A percentile compares a stretch with the other conserved stretches of the same genome.
Conservation (phyloP, 2,329 filamentous ascomycete genomes). For the Eutypella sp. region DNA sequence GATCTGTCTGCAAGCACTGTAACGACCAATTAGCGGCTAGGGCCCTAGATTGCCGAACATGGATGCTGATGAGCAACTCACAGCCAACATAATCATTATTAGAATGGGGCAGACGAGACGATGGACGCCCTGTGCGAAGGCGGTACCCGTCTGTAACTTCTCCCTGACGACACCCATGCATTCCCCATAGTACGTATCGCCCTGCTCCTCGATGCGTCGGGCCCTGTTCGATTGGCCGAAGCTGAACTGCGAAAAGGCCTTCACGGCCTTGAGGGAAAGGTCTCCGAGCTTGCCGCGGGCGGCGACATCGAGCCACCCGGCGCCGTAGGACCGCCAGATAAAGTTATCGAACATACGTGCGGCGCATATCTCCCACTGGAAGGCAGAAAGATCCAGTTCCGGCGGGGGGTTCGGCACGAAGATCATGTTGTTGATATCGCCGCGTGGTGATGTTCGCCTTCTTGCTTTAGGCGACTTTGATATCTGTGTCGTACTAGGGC, state of each 20-base stretch:
- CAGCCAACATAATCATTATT: slow-evolving; percentile 14
- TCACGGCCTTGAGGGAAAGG: slow-evolving; percentile 11
- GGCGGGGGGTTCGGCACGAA: slow-evolving; percentile 3
- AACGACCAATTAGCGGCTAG: background rate
- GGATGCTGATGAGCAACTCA: background rate
- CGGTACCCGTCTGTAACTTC: slow-evolving; percentile 7
- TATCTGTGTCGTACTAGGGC: no score
- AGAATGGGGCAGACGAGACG: slow-evolving; percentile 11
- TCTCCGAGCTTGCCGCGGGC: slow-evolving; percentile 10
- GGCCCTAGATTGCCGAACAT: background rate
- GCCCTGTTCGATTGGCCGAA: slow-evolving; percentile 11
- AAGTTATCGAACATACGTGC: slow-evolving; percentile 14
- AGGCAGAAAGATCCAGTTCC: slow-evolving; percentile 11
- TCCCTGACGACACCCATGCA: slow-evolving; percentile 10
- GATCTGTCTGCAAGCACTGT: slow-evolving; percentile 10
- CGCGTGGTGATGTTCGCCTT: no score
- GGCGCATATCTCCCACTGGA: slow-evolving; percentile 4
- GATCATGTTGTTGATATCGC: slow-evolving; percentile 1
- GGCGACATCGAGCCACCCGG: slow-evolving; percentile 13
- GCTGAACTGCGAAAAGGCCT: slow-evolving; percentile 12
- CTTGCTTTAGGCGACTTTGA: no score
- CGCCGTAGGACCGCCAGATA: slow-evolving; percentile 14
- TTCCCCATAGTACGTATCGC: slow-evolving; percentile 11
- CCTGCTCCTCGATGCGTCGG: slow-evolving; percentile 8
- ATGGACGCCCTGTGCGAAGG: slow-evolving; percentile 3